A percentile compares a stretch with the other conserved stretches of the same genome.
These are phyloP conservation scores for Canavalia gladiata DNA, from an alignment of 306 rosid species.

Conservation along the genomic window DNA sequence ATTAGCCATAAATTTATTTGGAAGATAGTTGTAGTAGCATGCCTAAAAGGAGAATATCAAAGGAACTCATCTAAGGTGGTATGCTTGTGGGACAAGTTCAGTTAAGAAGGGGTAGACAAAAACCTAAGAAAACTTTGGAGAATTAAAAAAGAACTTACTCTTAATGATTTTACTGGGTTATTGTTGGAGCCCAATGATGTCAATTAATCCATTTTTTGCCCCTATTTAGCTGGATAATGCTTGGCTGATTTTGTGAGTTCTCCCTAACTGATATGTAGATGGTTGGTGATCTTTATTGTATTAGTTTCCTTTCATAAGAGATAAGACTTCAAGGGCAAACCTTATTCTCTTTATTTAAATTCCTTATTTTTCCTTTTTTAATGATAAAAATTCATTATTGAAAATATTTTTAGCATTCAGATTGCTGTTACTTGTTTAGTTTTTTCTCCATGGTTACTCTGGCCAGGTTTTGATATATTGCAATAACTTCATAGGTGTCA, in stretches of 20 bases:
- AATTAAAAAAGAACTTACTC: conserved; percentile 10
- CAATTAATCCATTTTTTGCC: neutral
- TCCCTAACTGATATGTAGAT: neutral
- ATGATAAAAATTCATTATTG: neutral
- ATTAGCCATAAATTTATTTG: neutral
- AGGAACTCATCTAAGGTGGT: neutral
- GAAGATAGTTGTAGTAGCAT: neutral
- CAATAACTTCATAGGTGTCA: conserved; percentile 69
- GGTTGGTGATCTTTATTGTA: conserved; percentile 23
- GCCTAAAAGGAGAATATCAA: neutral
- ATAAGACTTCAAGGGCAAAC: conserved; percentile 16
- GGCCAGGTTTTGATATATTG: conserved; percentile 48
- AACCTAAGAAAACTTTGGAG: neutral
- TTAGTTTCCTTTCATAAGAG: conserved; percentile 20
- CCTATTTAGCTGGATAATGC: neutral
- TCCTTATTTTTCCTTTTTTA: neutral
- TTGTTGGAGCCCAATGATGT: neutral
- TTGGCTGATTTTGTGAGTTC: conserved; percentile 1
- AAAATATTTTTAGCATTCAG: conserved; percentile 19
- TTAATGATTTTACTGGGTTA: conserved; percentile 26
- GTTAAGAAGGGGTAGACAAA: neutral
- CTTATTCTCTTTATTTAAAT: conserved; percentile 22
- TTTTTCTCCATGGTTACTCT: conserved; percentile 29
- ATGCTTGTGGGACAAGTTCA: neutral
- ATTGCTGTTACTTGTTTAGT: conserved; percentile 43